Evolutionary conservation across 106 monocot species (phyloP), one percentile per base, ranked within the genome.

Genomic region (Allium cepa): DNA sequence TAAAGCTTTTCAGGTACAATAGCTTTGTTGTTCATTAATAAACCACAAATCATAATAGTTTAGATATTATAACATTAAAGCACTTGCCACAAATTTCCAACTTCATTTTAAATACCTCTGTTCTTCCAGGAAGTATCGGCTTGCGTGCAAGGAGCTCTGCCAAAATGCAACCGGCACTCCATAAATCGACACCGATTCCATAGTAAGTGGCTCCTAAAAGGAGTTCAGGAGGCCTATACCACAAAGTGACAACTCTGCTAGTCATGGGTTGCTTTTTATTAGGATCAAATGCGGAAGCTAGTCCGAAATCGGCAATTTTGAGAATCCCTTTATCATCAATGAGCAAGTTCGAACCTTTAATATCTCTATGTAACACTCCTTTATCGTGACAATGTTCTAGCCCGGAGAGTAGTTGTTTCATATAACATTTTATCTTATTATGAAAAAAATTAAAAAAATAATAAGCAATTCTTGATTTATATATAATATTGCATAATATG

Each of bases 81-180:
- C 3, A 36, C 36, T 36, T 36, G 36, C 36, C 36, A 5, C 36
- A 36, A 36, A 36, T 36, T 36, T 36, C 36, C 5, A 36, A 36
- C 36, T 36, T 36, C 53, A 8, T 55, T 9, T 22, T 9, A 46
- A 10, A 56, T 62, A 82, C 85, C 87, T 88, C 87, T 4, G 87
- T 88, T 28, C 84, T 56, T 57, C 78, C 87, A 7, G 87, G 87
- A 17, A 88, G 72, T 69, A 88, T 73, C 0, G 87, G 78, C 56
- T 74, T 69, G n/a, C 87, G 78, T 0, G 72, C 64, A 2, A 88
- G 72, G 26, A 88, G 62, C 78, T 88, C 87, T 2, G 78, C 87
- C 69, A 88, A 73, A 65, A 88, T 84, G 72, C 87, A 88, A 46
- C 87, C 87, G 45, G 78, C 84, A 68, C 87, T 88, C 87, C 87